Evolutionary conservation across 495 filamentous ascomycete genomes (phyloP).

Genomic region (Bryoglossum gracile): DNA sequence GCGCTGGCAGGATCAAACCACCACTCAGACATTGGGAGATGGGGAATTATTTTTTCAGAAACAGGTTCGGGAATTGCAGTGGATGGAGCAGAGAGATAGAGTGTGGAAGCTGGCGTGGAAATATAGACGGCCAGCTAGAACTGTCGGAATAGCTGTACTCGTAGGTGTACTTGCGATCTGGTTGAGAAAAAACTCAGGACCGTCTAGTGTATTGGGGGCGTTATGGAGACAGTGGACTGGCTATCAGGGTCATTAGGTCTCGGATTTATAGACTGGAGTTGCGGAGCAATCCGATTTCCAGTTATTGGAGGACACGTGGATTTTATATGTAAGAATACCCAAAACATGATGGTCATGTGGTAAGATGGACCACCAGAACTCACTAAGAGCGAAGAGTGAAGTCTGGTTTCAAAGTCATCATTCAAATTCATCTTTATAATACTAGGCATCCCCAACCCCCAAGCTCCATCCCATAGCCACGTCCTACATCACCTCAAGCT

Average conservation of each 20-base stretch:
- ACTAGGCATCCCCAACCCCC: too few relatives aligned
- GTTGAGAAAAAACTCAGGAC: constrained; percentile 24
- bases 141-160: constrained; percentile 54
- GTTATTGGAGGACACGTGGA: too few relatives aligned
- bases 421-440: background rate
- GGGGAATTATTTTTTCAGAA: constrained; percentile 56
- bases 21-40: constrained; percentile 47
- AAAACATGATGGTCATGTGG: too few relatives aligned
- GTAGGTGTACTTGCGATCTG: constrained; percentile 53
- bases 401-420: constrained; percentile 3
- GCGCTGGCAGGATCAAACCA: constrained; percentile 34
- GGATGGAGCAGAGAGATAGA: constrained; percentile 51
- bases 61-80: constrained; percentile 60
- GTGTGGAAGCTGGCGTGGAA: constrained; percentile 47
- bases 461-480: too few relatives aligned
- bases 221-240: constrained; percentile 20
- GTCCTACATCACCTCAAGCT: constrained; percentile 3
- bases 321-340: too few relatives aligned
- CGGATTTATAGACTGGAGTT: too few relatives aligned
- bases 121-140: constrained; percentile 49
- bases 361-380: too few relatives aligned
- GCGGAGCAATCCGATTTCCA: too few relatives aligned
- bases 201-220: constrained; percentile 17
- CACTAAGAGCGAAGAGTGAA: too few relatives aligned
- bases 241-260: constrained; percentile 19